Conservation (phyloP, 257 asterid species). For the Ballota nigra region DNA sequence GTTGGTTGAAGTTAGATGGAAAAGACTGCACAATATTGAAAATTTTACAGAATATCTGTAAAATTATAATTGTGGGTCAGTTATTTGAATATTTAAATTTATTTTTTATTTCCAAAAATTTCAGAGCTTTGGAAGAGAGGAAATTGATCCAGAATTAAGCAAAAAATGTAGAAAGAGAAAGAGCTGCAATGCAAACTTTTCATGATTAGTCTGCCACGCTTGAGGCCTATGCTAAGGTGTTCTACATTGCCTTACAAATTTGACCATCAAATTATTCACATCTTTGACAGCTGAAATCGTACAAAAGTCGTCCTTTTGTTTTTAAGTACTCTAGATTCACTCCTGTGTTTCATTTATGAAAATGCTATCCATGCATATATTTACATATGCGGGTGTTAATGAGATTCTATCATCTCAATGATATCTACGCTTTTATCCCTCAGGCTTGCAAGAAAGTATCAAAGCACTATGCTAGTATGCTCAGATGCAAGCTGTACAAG, state of each 20-base stretch:
- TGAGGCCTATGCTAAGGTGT: conserved; percentile 79
- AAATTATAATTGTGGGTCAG: neutral
- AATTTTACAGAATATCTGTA: neutral
- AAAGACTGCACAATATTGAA: neutral
- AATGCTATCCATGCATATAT: conserved; percentile 2
- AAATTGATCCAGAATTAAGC: conserved; percentile 54
- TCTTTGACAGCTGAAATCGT: conserved; percentile 9
- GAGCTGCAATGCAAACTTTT: conserved; percentile 62
- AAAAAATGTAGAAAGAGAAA: conserved; percentile 72
- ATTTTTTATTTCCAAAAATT: conserved; percentile 18
- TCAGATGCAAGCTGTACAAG: conserved; percentile 77
- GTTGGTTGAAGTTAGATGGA: neutral
- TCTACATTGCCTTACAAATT: conserved; percentile 7
- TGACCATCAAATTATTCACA: neutral
- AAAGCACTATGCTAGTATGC: conserved; percentile 59
- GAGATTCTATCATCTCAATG: conserved; percentile 11
- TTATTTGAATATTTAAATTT: neutral
- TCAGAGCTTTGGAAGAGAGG: conserved; percentile 73
- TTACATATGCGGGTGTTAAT: neutral
- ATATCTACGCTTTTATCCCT: conserved; percentile 16
- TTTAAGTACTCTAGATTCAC: no score
- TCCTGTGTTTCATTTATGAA: no score
- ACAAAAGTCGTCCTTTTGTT: neutral
- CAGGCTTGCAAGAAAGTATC: conserved; percentile 85
- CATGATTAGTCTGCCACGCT: conserved; percentile 65